These are phyloP conservation scores for Tolypocladium tropicale DNA, from an alignment of 2,329 filamentous ascomycete species.

Conservation along the genomic window DNA sequence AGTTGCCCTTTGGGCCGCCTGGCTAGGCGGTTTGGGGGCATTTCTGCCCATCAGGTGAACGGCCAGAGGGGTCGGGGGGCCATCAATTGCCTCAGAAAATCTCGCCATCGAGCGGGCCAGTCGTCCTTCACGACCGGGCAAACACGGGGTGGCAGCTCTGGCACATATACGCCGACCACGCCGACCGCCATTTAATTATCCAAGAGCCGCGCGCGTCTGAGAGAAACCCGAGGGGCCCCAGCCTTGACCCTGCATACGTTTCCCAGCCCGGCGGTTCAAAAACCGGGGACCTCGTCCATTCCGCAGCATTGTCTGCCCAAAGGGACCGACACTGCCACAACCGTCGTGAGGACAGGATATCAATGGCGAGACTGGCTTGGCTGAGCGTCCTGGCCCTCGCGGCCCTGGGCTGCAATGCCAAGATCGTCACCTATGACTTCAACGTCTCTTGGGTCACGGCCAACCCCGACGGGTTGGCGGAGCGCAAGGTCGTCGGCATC, in stretches of 20 bases:
- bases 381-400: neutral
- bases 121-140: neutral
- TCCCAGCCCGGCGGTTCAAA: neutral
- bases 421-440: neutral
- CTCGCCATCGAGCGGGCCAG: neutral
- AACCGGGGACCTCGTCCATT: neutral
- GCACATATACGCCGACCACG: neutral
- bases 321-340: neutral
- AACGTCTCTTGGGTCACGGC: neutral
- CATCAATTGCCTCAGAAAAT: neutral
- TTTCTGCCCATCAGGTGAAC: neutral
- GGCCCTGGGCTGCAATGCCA: neutral
- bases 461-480: constrained; percentile 37
- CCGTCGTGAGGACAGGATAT: neutral
- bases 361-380: neutral
- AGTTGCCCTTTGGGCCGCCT: neutral
- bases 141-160: neutral
- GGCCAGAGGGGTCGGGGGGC: neutral
- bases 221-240: neutral
- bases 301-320: neutral
- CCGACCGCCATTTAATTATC: neutral
- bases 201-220: neutral
- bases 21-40: neutral
- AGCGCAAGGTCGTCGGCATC: constrained; percentile 51
- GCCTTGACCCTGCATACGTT: neutral